Base-by-base conservation (phyloP, 75 land plant genomes). In the Pinus taeda region DNA sequence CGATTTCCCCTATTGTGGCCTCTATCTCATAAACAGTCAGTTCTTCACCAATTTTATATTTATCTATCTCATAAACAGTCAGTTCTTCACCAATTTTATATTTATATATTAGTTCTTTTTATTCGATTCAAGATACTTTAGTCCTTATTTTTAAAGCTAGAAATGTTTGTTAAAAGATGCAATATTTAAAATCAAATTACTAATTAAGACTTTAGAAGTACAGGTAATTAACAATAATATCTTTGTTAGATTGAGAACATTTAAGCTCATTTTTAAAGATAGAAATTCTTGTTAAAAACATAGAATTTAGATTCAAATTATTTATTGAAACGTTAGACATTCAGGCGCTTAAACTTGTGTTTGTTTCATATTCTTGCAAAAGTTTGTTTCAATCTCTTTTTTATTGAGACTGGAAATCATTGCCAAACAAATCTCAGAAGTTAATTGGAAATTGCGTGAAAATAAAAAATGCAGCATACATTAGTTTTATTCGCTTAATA, bases 1-100 rank as follows among this genome's bases (percentile, higher is more conserved):
- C n/a, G n/a, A 97, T 80, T 97, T 98, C 77, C 99, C 99, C 61
- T 92, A 91, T 76, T 97, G 98, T 64, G 90, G 84, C 15, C 81
- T 85, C 8, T 86, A 84, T 71, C 88, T 97, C 67, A 92, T 95
- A 45, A 84, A 61, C 74, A 84, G 78, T 45, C 92, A 91, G 74
- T 85, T 97, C 18, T 94, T 84, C 80, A 95, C 99, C 30, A 97
- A 97, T 77, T 92, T 94, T 63, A 96, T 26, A 26, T 26, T 26
- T 26, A 26, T 85, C 8, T 86, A 84, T 71, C 88, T 97, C 67
- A 92, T 95, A 45, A 84, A 61, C 76, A 84, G 78, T 45, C 92
- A 91, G 75, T 85, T 97, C 18, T 94, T 84, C 80, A 93, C 99
- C 30, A 97, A 97, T 77, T 92, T 94, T 63, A 96, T 26, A 26